Conservation (phyloP, 495 filamentous ascomycete species). For the Podospora conica region DNA sequence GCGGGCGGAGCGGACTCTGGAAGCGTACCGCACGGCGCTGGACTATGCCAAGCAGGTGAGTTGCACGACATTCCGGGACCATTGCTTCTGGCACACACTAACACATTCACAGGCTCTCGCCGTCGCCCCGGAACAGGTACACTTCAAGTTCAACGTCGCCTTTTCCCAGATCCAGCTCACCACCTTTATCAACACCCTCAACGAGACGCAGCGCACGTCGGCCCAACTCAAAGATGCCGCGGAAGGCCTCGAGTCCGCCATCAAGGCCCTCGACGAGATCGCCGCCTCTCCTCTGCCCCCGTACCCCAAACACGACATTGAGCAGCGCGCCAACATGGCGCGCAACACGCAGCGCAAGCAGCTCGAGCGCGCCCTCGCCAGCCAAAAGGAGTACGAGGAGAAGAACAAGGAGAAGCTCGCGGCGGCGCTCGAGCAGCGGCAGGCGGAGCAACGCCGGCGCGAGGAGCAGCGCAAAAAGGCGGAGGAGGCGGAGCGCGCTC, state of each 20-base stretch:
- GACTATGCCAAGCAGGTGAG: constrained; percentile 72
- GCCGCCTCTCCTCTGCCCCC: constrained; percentile 78
- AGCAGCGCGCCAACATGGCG: constrained; percentile 95
- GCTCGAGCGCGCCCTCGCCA: constrained; percentile 74
- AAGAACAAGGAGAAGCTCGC: constrained; percentile 81
- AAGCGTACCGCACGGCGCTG: constrained; percentile 80
- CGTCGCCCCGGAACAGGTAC: constrained; percentile 71
- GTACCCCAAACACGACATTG: constrained; percentile 82
- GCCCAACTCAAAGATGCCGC: constrained; percentile 71
- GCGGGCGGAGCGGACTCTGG: constrained; percentile 67
- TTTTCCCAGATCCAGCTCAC: constrained; percentile 95
- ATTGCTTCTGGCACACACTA: constrained; percentile 17
- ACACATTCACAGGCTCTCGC: constrained; percentile 54
- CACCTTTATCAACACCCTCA: constrained; percentile 65
- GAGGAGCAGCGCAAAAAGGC: constrained; percentile 57
- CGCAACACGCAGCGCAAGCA: constrained; percentile 88
- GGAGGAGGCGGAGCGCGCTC: constrained; percentile 59
- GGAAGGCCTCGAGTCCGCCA: constrained; percentile 83
- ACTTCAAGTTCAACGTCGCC: constrained; percentile 95
- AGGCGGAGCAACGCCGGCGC: constrained; percentile 65
- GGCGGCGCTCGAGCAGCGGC: constrained; percentile 65
- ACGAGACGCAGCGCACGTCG: constrained; percentile 67
- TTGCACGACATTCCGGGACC: background rate
- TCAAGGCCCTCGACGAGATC: constrained; percentile 71
- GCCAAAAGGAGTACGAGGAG: constrained; percentile 85